These are phyloP conservation scores for Clonostachys solani DNA, from an alignment of 2,329 filamentous ascomycete genomes.

Conservation along the genomic window DNA sequence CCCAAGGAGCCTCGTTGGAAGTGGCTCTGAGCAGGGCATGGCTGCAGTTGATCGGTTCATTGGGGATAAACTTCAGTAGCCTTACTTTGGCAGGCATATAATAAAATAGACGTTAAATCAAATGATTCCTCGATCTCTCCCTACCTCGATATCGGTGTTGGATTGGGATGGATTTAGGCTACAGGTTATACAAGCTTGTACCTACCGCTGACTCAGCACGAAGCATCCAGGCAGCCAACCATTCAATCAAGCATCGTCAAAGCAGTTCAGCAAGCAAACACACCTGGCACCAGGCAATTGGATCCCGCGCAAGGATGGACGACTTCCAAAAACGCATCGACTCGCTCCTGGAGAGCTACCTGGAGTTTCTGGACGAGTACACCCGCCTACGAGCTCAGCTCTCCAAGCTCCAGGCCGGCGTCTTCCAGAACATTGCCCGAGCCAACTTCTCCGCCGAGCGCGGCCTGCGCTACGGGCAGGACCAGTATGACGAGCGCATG, in stretches of 20 bases:
- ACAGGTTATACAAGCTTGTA: no score
- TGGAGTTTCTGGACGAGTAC: constrained; percentile 64
- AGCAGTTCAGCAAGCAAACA: no score
- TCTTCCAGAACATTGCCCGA: constrained; percentile 61
- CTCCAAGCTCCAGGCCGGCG: constrained; percentile 44
- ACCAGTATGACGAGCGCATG: constrained; percentile 72
- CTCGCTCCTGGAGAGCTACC: constrained; percentile 59
- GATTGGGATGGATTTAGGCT: no score
- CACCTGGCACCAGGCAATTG: no score
- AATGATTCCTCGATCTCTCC: no score
- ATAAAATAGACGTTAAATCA: no score
- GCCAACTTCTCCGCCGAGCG: constrained; percentile 69
- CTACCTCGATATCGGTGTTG: no score
- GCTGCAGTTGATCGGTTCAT: background rate
- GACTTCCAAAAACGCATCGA: constrained; percentile 45
- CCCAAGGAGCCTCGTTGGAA: background rate
- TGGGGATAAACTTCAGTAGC: background rate
- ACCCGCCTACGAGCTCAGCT: constrained; percentile 52
- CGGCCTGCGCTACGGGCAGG: constrained; percentile 61
- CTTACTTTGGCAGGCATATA: no score
- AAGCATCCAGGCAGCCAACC: no score
- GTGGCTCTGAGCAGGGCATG: background rate
- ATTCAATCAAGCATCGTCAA: no score
- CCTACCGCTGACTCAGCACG: no score
- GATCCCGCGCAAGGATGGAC: no score